Percentiles rank a stretch among this genome's conserved stretches.
These are phyloP conservation scores for Rhizodiscina lignyota DNA, from an alignment of 495 filamentous ascomycete species.

Conservation along the genomic window DNA sequence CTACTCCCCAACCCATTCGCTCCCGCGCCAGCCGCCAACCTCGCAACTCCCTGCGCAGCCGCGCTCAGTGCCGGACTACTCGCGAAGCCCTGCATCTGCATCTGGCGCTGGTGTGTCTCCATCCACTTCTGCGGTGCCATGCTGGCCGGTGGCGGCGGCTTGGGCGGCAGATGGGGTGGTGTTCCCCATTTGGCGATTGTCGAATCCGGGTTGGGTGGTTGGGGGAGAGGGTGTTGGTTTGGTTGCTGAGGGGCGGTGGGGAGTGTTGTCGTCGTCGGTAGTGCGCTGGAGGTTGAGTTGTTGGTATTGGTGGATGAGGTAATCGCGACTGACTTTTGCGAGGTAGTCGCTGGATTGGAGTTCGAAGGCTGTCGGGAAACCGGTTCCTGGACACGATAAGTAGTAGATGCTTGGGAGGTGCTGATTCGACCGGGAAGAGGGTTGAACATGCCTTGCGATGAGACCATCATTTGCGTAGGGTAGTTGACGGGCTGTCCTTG, in stretches of 20 bases:
- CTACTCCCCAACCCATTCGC: neutral
- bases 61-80: neutral
- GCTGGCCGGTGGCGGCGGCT: conserved; percentile 21
- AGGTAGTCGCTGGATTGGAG: neutral
- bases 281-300: neutral
- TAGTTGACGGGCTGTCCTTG: no score
- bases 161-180: conserved; percentile 24
- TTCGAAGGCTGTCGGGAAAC: no score
- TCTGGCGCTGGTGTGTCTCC: neutral
- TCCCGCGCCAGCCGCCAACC: neutral
- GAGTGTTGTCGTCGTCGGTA: neutral
- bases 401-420: no score
- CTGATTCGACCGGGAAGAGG: no score
- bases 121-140: conserved; percentile 14
- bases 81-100: neutral
- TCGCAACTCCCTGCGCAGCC: neutral
- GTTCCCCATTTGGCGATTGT: conserved; percentile 28
- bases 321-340: neutral
- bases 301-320: neutral
- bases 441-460: no score
- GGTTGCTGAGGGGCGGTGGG: conserved; percentile 2
- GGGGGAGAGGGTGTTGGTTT: conserved; percentile 3
- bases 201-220: conserved; percentile 2
- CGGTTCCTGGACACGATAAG: no score
- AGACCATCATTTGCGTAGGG: no score